Percentiles rank a stretch among this genome's conserved stretches.
Evolutionary conservation across 2,329 filamentous ascomycete species (phyloP).

Genomic region (Aspergillus texensis): DNA sequence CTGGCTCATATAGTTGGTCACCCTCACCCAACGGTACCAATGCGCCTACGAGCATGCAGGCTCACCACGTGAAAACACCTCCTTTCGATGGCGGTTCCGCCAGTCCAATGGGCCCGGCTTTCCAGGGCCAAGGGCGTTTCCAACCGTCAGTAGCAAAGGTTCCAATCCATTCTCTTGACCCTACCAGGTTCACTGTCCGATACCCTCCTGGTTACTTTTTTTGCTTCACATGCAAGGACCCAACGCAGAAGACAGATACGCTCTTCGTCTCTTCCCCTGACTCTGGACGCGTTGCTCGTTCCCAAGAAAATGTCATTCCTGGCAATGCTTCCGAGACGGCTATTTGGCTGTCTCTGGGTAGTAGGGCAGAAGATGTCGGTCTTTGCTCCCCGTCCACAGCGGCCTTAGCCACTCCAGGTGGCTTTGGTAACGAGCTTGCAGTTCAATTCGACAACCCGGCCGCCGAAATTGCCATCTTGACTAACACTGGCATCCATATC

Average conservation of each 20-base stretch:
- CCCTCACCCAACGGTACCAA: slow-evolving; percentile 61
- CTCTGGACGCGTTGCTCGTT: slow-evolving; percentile 74
- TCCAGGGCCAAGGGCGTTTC: slow-evolving; percentile 30
- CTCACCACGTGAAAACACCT: slow-evolving; percentile 95
- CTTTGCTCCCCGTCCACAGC: slow-evolving; percentile 73
- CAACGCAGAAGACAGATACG: slow-evolving; percentile 61
- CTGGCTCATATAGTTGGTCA: slow-evolving; percentile 64
- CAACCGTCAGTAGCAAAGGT: slow-evolving; percentile 47
- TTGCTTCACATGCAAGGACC: slow-evolving; percentile 72
- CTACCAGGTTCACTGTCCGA: slow-evolving; percentile 47
- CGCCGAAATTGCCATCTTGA: slow-evolving; percentile 86
- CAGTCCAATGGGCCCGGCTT: slow-evolving; percentile 27
- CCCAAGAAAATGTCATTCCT: slow-evolving; percentile 54
- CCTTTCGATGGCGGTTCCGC: slow-evolving; percentile 53
- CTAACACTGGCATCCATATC: slow-evolving; percentile 86
- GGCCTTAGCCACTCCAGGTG: slow-evolving; percentile 67
- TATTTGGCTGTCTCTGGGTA: slow-evolving; percentile 75
- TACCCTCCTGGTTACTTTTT: slow-evolving; percentile 92
- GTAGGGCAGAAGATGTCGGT: slow-evolving; percentile 76
- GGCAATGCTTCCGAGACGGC: slow-evolving; percentile 75
- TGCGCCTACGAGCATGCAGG: slow-evolving; percentile 91
- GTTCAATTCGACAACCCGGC: slow-evolving; percentile 88
- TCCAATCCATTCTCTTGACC: slow-evolving; percentile 49
- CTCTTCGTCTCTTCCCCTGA: slow-evolving; percentile 89
- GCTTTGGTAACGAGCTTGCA: slow-evolving; percentile 93